A percentile compares a stretch with the other conserved stretches of the same genome.
Conservation (phyloP, 179 eudicot genomes). For the Silene noctiflora region DNA sequence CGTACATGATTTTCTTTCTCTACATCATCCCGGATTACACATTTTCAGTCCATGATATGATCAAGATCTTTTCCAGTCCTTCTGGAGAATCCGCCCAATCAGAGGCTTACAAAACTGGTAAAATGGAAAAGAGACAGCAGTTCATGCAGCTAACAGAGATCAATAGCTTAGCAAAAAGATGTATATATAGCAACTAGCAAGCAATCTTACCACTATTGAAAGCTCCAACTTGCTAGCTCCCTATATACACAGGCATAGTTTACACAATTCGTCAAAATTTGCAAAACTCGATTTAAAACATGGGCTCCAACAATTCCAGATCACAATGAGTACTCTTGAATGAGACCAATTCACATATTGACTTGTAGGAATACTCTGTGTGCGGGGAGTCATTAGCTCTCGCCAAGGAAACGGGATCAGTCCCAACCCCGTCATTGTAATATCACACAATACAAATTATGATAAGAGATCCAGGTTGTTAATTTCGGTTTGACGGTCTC, state of each 20-base stretch:
- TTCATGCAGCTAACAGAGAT: background rate
- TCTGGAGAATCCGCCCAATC: background rate
- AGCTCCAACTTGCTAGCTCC: background rate
- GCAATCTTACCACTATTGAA: background rate
- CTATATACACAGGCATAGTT: background rate
- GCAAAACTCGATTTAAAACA: background rate
- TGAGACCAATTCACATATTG: no score
- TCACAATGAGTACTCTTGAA: no score
- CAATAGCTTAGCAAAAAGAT: no score
- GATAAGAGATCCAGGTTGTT: no score
- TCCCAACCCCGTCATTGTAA: no score
- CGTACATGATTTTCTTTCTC: no score
- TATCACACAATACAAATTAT: no score
- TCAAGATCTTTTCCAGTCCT: constrained; percentile 6
- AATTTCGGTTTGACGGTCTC: no score
- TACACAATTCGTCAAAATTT: background rate
- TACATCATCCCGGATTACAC: background rate
- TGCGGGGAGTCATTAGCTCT: no score
- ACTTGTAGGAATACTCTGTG: no score
- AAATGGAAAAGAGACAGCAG: background rate
- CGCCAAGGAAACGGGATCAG: no score
- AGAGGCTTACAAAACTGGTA: background rate
- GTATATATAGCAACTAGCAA: background rate
- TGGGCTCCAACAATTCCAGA: background rate
- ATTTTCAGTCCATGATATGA: background rate